Conservation (phyloP, 805 yeast species). For the Kockiozyma suomiensis region DNA sequence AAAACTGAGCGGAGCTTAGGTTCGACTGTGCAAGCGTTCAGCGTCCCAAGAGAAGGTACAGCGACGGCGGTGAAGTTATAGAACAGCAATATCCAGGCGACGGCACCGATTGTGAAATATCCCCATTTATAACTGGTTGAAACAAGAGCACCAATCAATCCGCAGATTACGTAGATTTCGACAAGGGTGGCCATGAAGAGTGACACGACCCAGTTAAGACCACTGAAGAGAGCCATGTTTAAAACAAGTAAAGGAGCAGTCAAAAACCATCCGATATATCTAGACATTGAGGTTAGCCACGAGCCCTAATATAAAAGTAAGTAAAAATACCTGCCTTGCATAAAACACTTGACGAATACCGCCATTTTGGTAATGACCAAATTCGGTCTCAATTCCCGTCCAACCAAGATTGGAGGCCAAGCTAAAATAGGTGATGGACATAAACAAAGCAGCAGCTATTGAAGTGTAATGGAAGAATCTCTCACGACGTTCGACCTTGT, state of each 20-base stretch:
- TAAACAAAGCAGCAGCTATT: conserved; percentile 46
- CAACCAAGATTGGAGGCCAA: conserved; percentile 63
- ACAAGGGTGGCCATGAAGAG: conserved; percentile 44
- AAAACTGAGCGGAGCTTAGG: conserved; percentile 20
- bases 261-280: conserved; percentile 59
- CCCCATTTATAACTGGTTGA: conserved; percentile 68
- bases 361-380: conserved; percentile 50
- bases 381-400: conserved; percentile 52
- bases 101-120: conserved; percentile 59
- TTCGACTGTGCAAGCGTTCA: conserved; percentile 21
- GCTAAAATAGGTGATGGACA: conserved; percentile 57
- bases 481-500: conserved; percentile 39
- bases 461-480: conserved; percentile 48
- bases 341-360: conserved; percentile 57
- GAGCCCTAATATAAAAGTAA: not conserved
- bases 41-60: conserved; percentile 10
- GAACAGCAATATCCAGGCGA: conserved; percentile 43
- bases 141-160: conserved; percentile 60
- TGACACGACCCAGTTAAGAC: conserved; percentile 41
- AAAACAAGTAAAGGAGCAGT: conserved; percentile 52
- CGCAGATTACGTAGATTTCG: conserved; percentile 55
- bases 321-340: conserved; percentile 34
- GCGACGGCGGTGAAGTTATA: conserved; percentile 32
- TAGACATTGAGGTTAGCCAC: not conserved
- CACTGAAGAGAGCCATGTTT: conserved; percentile 43